These are phyloP conservation scores for Malassezia caprae DNA, from an alignment of 1,284 basidiomycete species.

Conservation along the genomic window DNA sequence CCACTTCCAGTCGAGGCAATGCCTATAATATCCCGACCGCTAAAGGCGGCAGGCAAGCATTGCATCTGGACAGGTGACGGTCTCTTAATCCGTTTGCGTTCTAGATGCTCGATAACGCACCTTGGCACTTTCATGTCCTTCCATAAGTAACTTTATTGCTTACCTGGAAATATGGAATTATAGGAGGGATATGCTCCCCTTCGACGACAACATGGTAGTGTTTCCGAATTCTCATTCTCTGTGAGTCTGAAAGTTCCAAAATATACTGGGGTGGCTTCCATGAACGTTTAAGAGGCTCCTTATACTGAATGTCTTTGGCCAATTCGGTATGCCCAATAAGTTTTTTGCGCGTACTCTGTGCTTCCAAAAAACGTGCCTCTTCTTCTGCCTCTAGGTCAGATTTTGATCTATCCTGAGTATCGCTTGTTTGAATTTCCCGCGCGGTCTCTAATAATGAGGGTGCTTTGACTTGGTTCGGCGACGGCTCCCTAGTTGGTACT, in stretches of 20 bases:
- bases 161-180: conserved; percentile 79
- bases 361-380: conserved; percentile 79
- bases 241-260: conserved; percentile 59
- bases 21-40: conserved; percentile 52
- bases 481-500: conserved; percentile 47
- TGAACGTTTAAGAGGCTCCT: conserved; percentile 73
- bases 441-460: conserved; percentile 38
- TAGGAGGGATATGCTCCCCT: conserved; percentile 82
- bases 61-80: conserved; percentile 97
- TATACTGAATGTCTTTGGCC: conserved; percentile 82
- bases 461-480: conserved; percentile 60
- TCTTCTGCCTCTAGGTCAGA: conserved; percentile 74
- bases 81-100: conserved; percentile 65
- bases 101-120: conserved; percentile 68
- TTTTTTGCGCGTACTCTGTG: conserved; percentile 79
- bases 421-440: conserved; percentile 61
- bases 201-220: conserved; percentile 86
- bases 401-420: conserved; percentile 56
- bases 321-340: conserved; percentile 83
- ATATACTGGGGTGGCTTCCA: conserved; percentile 83
- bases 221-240: conserved; percentile 68
- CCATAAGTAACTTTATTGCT: conserved; percentile 27
- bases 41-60: conserved; percentile 75
- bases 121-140: conserved; percentile 93
- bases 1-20: conserved; percentile 52